Evolutionary conservation across 495 filamentous ascomycete genomes (phyloP), one percentile per base, ranked within the genome.

Genomic region (Neurospora intermedia): DNA sequence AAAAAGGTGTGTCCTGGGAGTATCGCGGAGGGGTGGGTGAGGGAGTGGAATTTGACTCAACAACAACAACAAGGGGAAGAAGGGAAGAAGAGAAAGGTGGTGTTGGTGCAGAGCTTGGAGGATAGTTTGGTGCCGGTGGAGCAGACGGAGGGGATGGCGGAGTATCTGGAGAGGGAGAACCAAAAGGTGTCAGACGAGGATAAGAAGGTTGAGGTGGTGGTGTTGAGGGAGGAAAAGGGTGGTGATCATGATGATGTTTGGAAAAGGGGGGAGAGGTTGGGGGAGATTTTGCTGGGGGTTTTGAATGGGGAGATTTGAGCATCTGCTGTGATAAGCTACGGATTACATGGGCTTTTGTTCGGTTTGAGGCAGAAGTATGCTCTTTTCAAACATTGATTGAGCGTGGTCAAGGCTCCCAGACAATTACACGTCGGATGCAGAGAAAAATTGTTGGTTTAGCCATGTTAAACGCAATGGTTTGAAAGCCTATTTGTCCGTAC

Each of bases 1-100:
- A 83, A 83, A 75, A 77, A 54, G 2, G 88, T 82, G 2, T 87
- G 87, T 77, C 88, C 91, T 10, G 81, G 82, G 4, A 76, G 70
- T 27, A 39, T 39, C 7, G 75, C 69, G 18, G 69, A 15, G 27
- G 42, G 41, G 27, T 77, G 76, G 78, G 74, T 69, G 0, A 31
- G 31, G 31, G 78, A 80, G 70, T 80, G 42, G 80, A 75, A 72
- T 80, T 40, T 18, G 59, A 45, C 15, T 43, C 40, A 69, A 48
- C 27, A 27, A 27, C 27, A 27, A 27, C 27, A 31, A 31, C 46
- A 6, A 41, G 31, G 43, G 23, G 23, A 59, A 35, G 69, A 10
- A 76, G 76, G 70, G 80, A 83, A 70, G 71, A 74, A 70, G 78
- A 74, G 71, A 31, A 69, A 73, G 69, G 75, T 77, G 35, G 76